Percentiles rank a stretch among this genome's conserved stretches.
phyloP scores from a whole-genome alignment of 2,329 filamentous ascomycete genomes.

The Cercospora sojina region DNA sequence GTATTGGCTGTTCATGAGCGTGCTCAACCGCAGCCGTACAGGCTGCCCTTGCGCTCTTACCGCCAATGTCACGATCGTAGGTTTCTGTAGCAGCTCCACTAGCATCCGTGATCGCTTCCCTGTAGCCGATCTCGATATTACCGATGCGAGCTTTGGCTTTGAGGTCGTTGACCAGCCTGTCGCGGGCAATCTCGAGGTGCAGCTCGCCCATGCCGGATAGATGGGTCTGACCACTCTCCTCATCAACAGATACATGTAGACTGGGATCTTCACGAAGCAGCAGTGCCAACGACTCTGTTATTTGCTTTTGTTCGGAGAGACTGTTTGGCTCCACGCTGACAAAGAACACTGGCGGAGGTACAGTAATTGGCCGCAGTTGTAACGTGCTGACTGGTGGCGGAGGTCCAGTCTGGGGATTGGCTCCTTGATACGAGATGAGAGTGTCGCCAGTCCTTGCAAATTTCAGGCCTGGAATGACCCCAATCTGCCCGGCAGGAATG shows the following conservation, averaged over 20 bases:
- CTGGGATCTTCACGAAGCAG: constrained; percentile 91
- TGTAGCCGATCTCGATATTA: constrained; percentile 91
- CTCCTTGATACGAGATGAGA: constrained; percentile 69
- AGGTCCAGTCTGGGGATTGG: constrained; percentile 61
- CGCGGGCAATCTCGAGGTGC: constrained; percentile 87
- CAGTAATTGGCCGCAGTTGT: constrained; percentile 81
- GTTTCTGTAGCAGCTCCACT: constrained; percentile 59
- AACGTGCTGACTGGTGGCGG: constrained; percentile 69
- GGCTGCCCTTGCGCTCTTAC: constrained; percentile 73
- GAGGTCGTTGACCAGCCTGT: constrained; percentile 83
- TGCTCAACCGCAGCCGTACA: constrained; percentile 66
- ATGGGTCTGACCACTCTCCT: constrained; percentile 89
- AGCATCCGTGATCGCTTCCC: constrained; percentile 68
- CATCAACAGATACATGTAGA: constrained; percentile 76
- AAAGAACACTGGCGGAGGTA: constrained; percentile 94
- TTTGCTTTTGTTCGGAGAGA: constrained; percentile 72
- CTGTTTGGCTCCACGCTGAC: constrained; percentile 85
- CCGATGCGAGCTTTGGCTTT: constrained; percentile 84
- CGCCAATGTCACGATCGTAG: constrained; percentile 77
- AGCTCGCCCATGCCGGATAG: constrained; percentile 95
- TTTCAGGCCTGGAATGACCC: constrained; percentile 87
- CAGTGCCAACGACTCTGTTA: constrained; percentile 72
- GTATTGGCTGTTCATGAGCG: neutral
- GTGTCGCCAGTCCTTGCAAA: constrained; percentile 93
- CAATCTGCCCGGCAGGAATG: constrained; percentile 85